Conservation (phyloP, 805 yeast species). For the Starmerella etchellsii region DNA sequence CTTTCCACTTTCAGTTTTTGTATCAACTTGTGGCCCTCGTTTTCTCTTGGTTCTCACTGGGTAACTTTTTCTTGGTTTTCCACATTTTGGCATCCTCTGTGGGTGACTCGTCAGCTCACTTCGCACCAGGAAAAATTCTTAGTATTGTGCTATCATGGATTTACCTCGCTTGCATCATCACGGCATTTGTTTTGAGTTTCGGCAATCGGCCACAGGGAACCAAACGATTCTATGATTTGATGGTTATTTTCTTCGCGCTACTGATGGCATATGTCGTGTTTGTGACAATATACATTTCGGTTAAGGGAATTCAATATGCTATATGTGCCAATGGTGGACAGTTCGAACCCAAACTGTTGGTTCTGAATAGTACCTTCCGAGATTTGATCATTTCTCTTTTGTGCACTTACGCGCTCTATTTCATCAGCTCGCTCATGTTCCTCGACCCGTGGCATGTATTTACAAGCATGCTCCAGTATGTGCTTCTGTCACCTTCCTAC, state of each 20-base stretch:
- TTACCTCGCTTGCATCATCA: slow-evolving; percentile 63
- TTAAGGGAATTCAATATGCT: slow-evolving; percentile 51
- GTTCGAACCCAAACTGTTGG: slow-evolving; percentile 31
- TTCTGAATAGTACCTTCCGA: slow-evolving; percentile 52
- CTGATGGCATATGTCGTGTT: slow-evolving; percentile 81
- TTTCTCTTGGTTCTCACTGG: slow-evolving; percentile 86
- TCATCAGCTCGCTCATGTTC: slow-evolving; percentile 64
- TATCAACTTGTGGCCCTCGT: slow-evolving; percentile 64
- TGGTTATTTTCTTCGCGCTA: slow-evolving; percentile 70
- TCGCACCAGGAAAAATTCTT: slow-evolving; percentile 62
- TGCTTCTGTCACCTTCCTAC: slow-evolving; percentile 76
- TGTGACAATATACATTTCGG: slow-evolving; percentile 72
- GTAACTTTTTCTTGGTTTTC: slow-evolving; percentile 81
- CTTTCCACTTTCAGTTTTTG: slow-evolving; percentile 62
- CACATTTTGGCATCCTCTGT: slow-evolving; percentile 72
- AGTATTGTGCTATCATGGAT: slow-evolving; percentile 76
- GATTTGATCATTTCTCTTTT: slow-evolving; percentile 76
- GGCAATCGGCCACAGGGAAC: slow-evolving; percentile 95
- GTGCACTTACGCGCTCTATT: slow-evolving; percentile 72
- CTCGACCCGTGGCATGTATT: slow-evolving; percentile 90
- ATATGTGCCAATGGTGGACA: slow-evolving; percentile 31
- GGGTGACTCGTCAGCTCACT: slow-evolving; percentile 47
- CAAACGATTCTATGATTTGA: slow-evolving; percentile 55
- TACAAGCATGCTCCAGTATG: slow-evolving; percentile 73
- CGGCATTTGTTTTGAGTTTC: slow-evolving; percentile 78